Conservation (phyloP, 2,329 filamentous ascomycete genomes). For the Meredithiella fracta region DNA sequence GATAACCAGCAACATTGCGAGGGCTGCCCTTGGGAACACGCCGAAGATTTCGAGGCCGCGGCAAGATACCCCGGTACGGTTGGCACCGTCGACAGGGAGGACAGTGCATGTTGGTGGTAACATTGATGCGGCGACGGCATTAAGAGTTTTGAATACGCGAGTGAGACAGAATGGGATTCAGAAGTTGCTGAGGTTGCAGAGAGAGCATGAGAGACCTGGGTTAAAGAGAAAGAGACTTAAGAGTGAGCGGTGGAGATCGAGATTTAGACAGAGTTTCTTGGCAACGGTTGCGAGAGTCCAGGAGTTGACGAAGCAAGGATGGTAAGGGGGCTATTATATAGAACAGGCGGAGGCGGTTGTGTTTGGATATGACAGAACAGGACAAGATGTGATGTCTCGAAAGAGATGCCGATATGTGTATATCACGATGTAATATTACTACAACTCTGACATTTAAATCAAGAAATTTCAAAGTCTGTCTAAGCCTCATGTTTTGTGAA, state of each 20-base stretch:
- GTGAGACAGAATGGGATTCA: conserved; percentile 39
- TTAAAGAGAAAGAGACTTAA: conserved; percentile 60
- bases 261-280: conserved; percentile 54
- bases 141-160: conserved; percentile 27
- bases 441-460: background rate
- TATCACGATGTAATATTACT: conserved; percentile 12
- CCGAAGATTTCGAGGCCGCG: conserved; percentile 1
- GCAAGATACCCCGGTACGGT: conserved; percentile 20
- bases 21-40: conserved; percentile 17
- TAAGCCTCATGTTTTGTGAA: background rate
- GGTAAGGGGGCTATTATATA: conserved; percentile 33
- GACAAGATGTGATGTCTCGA: background rate
- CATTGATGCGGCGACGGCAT: conserved; percentile 29
- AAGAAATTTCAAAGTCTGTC: background rate
- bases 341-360: background rate
- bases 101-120: conserved; percentile 27
- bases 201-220: conserved; percentile 59
- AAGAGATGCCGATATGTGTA: conserved; percentile 1
- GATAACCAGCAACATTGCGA: background rate
- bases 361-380: conserved; percentile 4
- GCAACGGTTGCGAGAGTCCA: conserved; percentile 46
- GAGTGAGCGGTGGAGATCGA: conserved; percentile 50
- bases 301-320: conserved; percentile 60
- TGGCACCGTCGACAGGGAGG: conserved; percentile 28
- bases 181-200: conserved; percentile 39